Base-by-base conservation (phyloP, 257 asterid genomes). In the Nyctanthes arbortristis region DNA sequence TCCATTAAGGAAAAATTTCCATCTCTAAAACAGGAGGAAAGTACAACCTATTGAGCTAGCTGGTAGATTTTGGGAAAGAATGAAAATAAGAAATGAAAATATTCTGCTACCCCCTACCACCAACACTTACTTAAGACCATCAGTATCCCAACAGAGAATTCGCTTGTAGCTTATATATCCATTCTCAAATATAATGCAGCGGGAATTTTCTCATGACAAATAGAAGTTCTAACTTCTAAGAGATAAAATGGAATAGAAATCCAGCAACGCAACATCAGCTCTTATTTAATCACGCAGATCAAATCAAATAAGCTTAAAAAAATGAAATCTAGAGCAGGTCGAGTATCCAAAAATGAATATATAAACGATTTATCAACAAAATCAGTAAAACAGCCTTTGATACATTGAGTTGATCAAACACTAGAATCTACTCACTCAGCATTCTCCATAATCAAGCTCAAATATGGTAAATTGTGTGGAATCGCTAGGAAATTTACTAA, bases 371-470 rank as follows among this genome's bases (percentile, higher is more conserved):
- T 12, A n/a, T 18, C 47, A 39, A 2, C 11, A 39, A 0, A 13
- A 11, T 16, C 35, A 40, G 2, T 57, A 8, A 39, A 39, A 39
- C 47, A 16, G 47, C 0, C 7, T 4, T 39, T 39, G 1, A 39
- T 18, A 13, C 47, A 1, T 39, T 39, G n/a, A 39, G 14, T 39
- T 2, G 47, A 39, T 13, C 47, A 18, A 12, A n/a, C n/a, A n/a
- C n/a, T 59, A 4, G n/a, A 9, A 33, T 28, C 59, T 37, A 45
- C 16, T 40, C 13, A 66, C 7, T 30, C 63, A 36, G 73, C 65
- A 61, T 40, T 52, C 52, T 33, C n/a, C 64, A 16, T 52, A 14
- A 61, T 32, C 47, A 25, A 20, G 34, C 63, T n/a, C 29, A 9
- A 61, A 36, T 3, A 39, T 39, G n/a, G n/a, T n/a, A 13, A 2